Percentiles rank a stretch among this genome's conserved stretches.
These are phyloP conservation scores for Tylopilus vinaceipallidus DNA, from an alignment of 768 basidiomycete species.

Conservation along the genomic window DNA sequence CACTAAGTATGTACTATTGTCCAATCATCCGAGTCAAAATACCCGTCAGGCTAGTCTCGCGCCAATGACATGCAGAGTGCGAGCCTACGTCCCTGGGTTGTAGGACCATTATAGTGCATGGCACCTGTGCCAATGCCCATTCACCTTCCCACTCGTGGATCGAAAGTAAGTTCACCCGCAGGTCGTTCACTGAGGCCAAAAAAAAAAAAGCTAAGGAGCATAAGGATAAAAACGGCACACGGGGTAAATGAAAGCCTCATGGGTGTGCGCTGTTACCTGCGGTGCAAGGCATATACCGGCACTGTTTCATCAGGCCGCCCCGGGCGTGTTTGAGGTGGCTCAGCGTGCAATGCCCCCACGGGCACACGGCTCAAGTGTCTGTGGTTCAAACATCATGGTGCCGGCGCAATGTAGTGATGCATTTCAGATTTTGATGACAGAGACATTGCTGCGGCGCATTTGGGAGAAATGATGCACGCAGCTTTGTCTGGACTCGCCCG, in stretches of 20 bases:
- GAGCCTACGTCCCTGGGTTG: conserved; percentile 14
- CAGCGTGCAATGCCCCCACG: too few species aligned
- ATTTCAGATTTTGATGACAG: conserved; percentile 19
- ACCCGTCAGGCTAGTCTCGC: conserved; percentile 13
- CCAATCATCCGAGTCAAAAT: too few species aligned
- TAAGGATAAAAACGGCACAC: too few species aligned
- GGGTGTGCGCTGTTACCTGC: too few species aligned
- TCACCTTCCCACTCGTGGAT: not conserved
- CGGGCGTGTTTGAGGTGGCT: not conserved
- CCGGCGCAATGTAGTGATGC: conserved; percentile 27
- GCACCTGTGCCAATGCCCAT: too few species aligned
- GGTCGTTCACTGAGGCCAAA: not conserved
- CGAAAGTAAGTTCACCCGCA: conserved; percentile 5
- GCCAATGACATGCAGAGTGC: conserved; percentile 11
- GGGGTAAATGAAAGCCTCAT: too few species aligned
- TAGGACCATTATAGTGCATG: too few species aligned
- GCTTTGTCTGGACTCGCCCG: conserved; percentile 9
- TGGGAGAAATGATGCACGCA: not conserved
- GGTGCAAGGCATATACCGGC: too few species aligned
- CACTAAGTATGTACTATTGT: too few species aligned
- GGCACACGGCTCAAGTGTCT: conserved; percentile 26
- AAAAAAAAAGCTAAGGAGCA: conserved; percentile 7
- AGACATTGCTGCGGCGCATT: conserved; percentile 4
- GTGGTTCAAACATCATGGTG: conserved; percentile 20
- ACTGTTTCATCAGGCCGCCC: conserved; percentile 2